phyloP scores from a whole-genome alignment of 1,284 basidiomycete species.

The Wolfiporia cocos region DNA sequence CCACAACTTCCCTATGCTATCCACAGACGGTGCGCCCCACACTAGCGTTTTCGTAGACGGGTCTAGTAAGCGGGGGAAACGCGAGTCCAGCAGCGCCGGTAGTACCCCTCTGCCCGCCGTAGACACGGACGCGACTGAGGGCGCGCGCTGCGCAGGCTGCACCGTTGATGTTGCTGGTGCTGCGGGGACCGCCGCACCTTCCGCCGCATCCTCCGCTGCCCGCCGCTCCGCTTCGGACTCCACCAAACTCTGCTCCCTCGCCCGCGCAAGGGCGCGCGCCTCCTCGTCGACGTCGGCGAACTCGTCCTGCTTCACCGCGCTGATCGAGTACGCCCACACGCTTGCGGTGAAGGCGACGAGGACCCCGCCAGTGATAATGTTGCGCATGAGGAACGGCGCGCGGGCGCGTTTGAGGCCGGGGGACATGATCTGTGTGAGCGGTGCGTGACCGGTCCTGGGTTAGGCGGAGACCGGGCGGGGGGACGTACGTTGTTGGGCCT shows the following conservation, averaged over 20 bases:
- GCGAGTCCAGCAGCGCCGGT: slow-evolving; percentile 34
- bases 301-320: slow-evolving; percentile 89
- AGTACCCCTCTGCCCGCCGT: slow-evolving; percentile 35
- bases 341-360: slow-evolving; percentile 77
- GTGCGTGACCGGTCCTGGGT: not conserved
- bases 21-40: slow-evolving; percentile 66
- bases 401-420: slow-evolving; percentile 84
- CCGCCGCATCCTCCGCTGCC: slow-evolving; percentile 9
- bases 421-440: slow-evolving; percentile 63
- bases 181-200: slow-evolving; percentile 2
- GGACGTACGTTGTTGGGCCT: slow-evolving; percentile 33
- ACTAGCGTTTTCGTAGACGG: slow-evolving; percentile 53
- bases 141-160: slow-evolving; percentile 4
- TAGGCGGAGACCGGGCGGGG: not conserved
- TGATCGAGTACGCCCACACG: slow-evolving; percentile 91
- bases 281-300: slow-evolving; percentile 84
- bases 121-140: slow-evolving; percentile 6
- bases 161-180: no score
- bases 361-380: slow-evolving; percentile 71
- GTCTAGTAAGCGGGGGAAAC: slow-evolving; percentile 48
- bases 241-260: slow-evolving; percentile 27
- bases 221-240: slow-evolving; percentile 15
- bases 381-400: slow-evolving; percentile 74
- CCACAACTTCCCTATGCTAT: slow-evolving; percentile 40
- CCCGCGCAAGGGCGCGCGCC: slow-evolving; percentile 46